Base-by-base conservation (phyloP, 129 eudicot species). In the Centella asiatica region DNA sequence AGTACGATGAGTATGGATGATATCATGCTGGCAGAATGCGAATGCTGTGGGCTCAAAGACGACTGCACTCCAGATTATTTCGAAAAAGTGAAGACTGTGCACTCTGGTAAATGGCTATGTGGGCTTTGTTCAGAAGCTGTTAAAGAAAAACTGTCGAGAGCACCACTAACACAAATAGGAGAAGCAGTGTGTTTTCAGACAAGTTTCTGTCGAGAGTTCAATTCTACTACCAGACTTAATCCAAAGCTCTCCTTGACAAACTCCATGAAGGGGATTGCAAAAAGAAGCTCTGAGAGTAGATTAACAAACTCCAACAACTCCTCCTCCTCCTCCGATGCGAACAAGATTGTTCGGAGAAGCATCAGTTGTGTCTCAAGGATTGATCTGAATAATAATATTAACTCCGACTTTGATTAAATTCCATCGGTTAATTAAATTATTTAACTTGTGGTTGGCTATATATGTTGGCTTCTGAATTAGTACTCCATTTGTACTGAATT, bases 111-210 rank as follows among this genome's bases (percentile, higher is more conserved):
- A 69, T 82, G 89, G 95, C 77, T 86, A 1, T 83, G 95, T 56
- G 95, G 90, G 18, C 74, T 86, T 37, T 86, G 95, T 57, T 79
- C 89, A 2, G 90, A 75, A 64, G 95, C 82, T 20, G 82, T 86
- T 2, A 72, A 79, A 51, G 90, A 83, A 54, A 62, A 46, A 15
- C 18, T 74, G 66, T 28, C 18, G 1, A 52, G 70, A 29, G 56
- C 66, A 25, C 72, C 78, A 12, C 20, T 1, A 8, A 64, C 34
- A n/a, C 53, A 52, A 67, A 70, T 80, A 70, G 65, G 68, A 62
- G 85, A 80, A 74, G 95, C 90, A 26, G 28, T 83, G 36, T 52
- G 29, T 11, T 66, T 31, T 19, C 95, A 83, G 19, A 72, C 51
- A 42, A 39, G 71, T 18, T 74, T 86, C 58, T 78, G 78, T 48